Evolutionary conservation across 495 filamentous ascomycete species (phyloP), one percentile per base, ranked within the genome.

Genomic region (Alectoria sarmentosa): DNA sequence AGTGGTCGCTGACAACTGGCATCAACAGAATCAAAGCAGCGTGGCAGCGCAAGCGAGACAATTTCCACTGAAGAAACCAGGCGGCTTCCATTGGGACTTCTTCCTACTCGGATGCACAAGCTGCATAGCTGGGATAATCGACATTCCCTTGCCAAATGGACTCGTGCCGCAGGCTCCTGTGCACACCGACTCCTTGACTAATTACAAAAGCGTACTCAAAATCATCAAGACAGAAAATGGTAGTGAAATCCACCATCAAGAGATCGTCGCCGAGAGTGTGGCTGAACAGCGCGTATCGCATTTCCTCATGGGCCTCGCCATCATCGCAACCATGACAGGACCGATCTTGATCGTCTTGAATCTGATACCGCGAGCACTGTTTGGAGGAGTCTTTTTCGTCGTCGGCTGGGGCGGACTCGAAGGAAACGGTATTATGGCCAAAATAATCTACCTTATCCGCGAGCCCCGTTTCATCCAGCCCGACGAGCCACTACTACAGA

Each of bases 71-170:
- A 70, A 61, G 23, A 79, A 80, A 66, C 78, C 78, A 4, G 78
- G 75, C 30, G 77, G 77, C 49, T 79, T 79, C 66, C 76, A 79
- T 66, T 79, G 77, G 76, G 77, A 79, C 65, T 70, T 79, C 65
- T 80, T 79, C 71, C 71, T 80, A 4, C 73, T 80, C 23, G 78
- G 76, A 37, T 65, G 72, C 39, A 79, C 77, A 13, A 77, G 76
- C 9, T 74, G 73, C 60, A 68, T 80, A 58, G 73, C 72, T 44
- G 76, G 76, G 11, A 69, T 80, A 38, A 65, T 80, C 41, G 77
- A 75, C 28, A 72, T 80, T 41, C 78, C 77, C 0, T 70, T 79
- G 9, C 78, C 78, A 13, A 80, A 80, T 57, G 78, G 78, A 21
- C 71, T 80, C 21, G 66, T 74, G 37, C 72, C 72, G 54, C 69